phyloP scores from a whole-genome alignment of 371 early-diverging fungal species.

The Rhizopus microsporus region DNA sequence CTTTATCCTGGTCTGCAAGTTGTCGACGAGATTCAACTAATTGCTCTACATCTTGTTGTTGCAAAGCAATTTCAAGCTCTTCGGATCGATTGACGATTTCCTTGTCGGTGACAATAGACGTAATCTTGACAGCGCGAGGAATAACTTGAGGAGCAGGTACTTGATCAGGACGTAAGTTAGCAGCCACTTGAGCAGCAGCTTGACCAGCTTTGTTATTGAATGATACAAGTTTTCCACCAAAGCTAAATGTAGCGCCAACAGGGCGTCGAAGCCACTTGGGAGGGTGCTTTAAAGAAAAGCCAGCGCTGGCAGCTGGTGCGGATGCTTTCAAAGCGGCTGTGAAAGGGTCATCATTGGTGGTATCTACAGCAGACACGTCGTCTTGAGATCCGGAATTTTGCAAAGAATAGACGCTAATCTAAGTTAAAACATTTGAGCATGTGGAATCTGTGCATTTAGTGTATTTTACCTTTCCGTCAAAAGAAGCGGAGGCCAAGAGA shows the following conservation, averaged over 20 bases:
- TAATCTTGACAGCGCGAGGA: slow-evolving; percentile 46
- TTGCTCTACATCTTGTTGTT: slow-evolving; percentile 57
- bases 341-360: slow-evolving; percentile 73
- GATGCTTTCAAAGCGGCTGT: slow-evolving; percentile 40
- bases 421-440: neutral
- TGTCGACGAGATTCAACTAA: slow-evolving; percentile 60
- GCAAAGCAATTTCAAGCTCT: slow-evolving; percentile 63
- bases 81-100: slow-evolving; percentile 63
- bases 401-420: slow-evolving; percentile 82
- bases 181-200: slow-evolving; percentile 43
- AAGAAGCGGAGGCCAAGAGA: slow-evolving; percentile 82
- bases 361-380: slow-evolving; percentile 21
- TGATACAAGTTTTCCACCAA: slow-evolving; percentile 84
- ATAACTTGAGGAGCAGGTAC: slow-evolving; percentile 42
- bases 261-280: slow-evolving; percentile 97
- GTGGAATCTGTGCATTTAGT: neutral
- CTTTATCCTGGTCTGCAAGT: slow-evolving; percentile 43
- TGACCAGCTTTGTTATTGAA: slow-evolving; percentile 61
- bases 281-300: slow-evolving; percentile 72
- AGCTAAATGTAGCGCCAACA: slow-evolving; percentile 87
- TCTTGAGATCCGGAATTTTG: slow-evolving; percentile 58
- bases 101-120: slow-evolving; percentile 64
- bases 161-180: slow-evolving; percentile 50
- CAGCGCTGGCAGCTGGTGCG: slow-evolving; percentile 22
- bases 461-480: slow-evolving; percentile 63